Conservation (phyloP, 2,329 filamentous ascomycete genomes). For the Venturia oleaginea region DNA sequence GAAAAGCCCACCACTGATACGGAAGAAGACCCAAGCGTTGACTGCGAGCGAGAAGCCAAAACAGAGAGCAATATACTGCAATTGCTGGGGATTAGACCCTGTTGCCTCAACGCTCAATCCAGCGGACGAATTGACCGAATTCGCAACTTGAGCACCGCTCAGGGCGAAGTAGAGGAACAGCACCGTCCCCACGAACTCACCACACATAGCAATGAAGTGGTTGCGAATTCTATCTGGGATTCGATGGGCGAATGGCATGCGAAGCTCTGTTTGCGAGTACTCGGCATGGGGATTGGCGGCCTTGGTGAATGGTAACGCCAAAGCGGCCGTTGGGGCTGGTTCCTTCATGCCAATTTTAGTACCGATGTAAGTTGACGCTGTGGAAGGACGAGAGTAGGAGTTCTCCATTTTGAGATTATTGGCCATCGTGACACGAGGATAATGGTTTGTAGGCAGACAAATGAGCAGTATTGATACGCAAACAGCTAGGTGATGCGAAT, state of each 20-base stretch:
- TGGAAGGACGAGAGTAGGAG: background rate
- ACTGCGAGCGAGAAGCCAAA: slow-evolving; percentile 19
- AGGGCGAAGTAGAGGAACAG: slow-evolving; percentile 13
- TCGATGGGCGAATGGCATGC: slow-evolving; percentile 2
- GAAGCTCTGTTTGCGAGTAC: background rate
- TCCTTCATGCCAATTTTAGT: background rate
- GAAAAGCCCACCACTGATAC: slow-evolving; percentile 16
- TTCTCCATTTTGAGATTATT: background rate
- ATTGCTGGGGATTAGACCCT: slow-evolving; percentile 9
- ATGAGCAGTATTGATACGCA: background rate
- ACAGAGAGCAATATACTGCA: slow-evolving; percentile 22
- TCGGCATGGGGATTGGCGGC: slow-evolving; percentile 9
- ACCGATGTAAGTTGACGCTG: background rate
- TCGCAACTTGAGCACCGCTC: slow-evolving; percentile 13
- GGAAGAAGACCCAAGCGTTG: slow-evolving; percentile 14
- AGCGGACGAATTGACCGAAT: slow-evolving; percentile 3
- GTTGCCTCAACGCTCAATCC: slow-evolving; percentile 16
- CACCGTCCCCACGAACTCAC: slow-evolving; percentile 14
- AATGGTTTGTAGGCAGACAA: background rate
- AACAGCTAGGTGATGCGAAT: background rate
- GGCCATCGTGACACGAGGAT: background rate
- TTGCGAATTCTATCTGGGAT: slow-evolving; percentile 2
- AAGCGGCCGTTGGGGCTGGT: background rate
- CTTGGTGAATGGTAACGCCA: slow-evolving; percentile 9
- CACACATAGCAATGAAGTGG: slow-evolving; percentile 13